These are phyloP conservation scores for Coelastrella sp. DNA, from an alignment of 139 green algal species.

Conservation along the genomic window DNA sequence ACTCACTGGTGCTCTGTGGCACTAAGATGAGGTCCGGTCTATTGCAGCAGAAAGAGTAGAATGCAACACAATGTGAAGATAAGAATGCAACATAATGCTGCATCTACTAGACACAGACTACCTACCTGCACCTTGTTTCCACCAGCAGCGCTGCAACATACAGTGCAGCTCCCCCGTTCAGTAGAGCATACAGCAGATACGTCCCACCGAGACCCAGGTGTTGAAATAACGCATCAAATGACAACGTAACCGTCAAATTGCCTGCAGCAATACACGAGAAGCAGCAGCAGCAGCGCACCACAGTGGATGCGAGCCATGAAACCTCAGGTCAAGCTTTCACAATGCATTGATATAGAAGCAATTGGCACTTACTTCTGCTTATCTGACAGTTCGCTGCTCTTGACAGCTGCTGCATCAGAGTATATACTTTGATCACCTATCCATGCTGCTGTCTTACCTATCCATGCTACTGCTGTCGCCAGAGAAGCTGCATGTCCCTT, in stretches of 20 bases:
- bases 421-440: neutral
- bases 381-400: no score
- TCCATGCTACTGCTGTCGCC: constrained; percentile 70
- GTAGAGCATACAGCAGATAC: constrained; percentile 68
- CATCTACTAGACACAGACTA: constrained; percentile 1
- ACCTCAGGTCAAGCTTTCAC: no score
- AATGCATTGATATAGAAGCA: no score
- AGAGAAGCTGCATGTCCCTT: constrained; percentile 68
- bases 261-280: neutral
- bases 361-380: no score
- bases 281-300: neutral
- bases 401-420: no score
- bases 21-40: no score
- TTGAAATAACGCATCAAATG: constrained; percentile 60
- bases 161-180: constrained; percentile 54
- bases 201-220: constrained; percentile 57
- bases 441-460: constrained; percentile 16
- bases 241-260: constrained; percentile 61
- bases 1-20: no score
- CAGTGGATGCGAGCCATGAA: no score
- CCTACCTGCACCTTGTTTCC: constrained; percentile 66
- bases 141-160: constrained; percentile 63
- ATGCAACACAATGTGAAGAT: neutral
- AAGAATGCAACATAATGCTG: neutral
- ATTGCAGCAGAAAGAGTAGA: no score